Evolutionary conservation across 1,139 yeast genomes (phyloP).

Genomic region (Pichia kudriavzevii): DNA sequence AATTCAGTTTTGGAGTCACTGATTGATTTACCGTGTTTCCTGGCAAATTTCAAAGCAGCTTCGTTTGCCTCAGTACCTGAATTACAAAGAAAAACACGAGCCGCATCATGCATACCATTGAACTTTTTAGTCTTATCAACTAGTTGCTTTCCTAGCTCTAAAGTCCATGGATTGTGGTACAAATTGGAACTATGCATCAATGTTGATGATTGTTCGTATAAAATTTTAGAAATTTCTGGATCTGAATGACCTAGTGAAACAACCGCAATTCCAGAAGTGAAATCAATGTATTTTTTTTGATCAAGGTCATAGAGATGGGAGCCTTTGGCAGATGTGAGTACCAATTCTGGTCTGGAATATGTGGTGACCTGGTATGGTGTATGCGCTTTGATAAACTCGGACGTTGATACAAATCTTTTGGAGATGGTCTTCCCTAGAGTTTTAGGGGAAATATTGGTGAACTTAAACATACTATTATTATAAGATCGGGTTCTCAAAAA

Average conservation of each 20-base stretch:
- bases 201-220: conserved; percentile 63
- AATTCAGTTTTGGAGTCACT: conserved; percentile 57
- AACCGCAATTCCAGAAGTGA: conserved; percentile 94
- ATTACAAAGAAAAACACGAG: conserved; percentile 80
- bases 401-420: conserved; percentile 19
- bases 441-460: conserved; percentile 2
- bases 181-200: conserved; percentile 81
- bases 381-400: conserved; percentile 32
- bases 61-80: conserved; percentile 98
- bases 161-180: conserved; percentile 78
- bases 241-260: conserved; percentile 89
- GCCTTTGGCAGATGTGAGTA: conserved; percentile 66
- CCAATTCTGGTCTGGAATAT: conserved; percentile 70
- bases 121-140: conserved; percentile 58
- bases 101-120: conserved; percentile 77
- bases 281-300: conserved; percentile 73
- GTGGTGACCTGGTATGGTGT: conserved; percentile 70
- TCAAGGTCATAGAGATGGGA: conserved; percentile 71
- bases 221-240: conserved; percentile 60
- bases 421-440: neutral
- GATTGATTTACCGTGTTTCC: conserved; percentile 65
- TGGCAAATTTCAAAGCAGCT: conserved; percentile 93
- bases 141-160: conserved; percentile 65
- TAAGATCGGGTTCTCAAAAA: too few species aligned
- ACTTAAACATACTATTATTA: conserved; percentile 7